Conservation (phyloP, 2,329 filamentous ascomycete species). For the Tympanopsis confertula region DNA sequence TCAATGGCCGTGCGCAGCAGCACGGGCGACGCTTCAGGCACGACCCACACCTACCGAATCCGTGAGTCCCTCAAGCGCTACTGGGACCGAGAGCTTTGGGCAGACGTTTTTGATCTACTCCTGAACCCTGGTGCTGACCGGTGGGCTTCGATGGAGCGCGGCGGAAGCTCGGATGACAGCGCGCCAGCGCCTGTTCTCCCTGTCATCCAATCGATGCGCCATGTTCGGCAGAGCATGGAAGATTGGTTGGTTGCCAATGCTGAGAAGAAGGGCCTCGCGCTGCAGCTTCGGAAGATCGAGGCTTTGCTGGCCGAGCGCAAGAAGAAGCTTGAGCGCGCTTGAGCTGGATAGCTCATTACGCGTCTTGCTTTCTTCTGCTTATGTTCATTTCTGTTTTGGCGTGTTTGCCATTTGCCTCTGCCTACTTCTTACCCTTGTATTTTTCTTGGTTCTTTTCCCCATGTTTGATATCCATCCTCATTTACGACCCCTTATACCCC, state of each 20-base stretch:
- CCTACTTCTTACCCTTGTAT: no score
- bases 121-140: conserved; percentile 37
- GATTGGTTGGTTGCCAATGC: conserved; percentile 41
- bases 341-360: not conserved
- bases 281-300: conserved; percentile 28
- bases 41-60: conserved; percentile 41
- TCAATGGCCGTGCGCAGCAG: conserved; percentile 27
- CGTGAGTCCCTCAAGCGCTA: conserved; percentile 50
- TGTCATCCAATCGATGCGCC: conserved; percentile 38
- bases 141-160: conserved; percentile 33
- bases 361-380: no score
- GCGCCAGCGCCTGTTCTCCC: conserved; percentile 28
- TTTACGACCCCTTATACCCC: no score
- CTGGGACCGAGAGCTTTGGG: conserved; percentile 55
- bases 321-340: not conserved
- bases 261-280: conserved; percentile 36
- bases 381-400: not conserved
- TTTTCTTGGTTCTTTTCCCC: no score
- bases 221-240: conserved; percentile 44
- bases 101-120: conserved; percentile 41
- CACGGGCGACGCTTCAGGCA: conserved; percentile 20
- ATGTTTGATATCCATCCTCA: no score
- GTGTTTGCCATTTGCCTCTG: no score
- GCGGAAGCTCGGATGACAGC: not conserved
- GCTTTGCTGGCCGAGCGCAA: conserved; percentile 27